Evolutionary conservation across 2,329 filamentous ascomycete genomes (phyloP).

Genomic region (Didymella arachidicola): DNA sequence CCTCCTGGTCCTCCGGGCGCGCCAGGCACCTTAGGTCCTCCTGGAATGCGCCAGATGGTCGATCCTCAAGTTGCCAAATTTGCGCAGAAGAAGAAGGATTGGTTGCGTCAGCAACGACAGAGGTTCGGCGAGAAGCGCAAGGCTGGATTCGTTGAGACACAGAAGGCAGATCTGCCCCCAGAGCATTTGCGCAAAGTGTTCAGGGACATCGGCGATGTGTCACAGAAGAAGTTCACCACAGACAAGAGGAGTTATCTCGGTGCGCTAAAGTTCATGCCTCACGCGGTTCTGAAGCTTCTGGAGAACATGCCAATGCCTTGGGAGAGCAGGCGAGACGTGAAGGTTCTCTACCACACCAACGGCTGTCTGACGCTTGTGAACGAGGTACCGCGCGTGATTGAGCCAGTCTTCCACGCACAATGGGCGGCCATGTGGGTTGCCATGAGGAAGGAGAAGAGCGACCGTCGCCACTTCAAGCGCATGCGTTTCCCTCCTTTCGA

Average conservation of each 20-base stretch:
- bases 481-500: slow-evolving; percentile 99
- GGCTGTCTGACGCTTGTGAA: slow-evolving; percentile 97
- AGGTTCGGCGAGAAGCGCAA: slow-evolving; percentile 97
- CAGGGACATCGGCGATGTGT: slow-evolving; percentile 97
- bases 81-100: slow-evolving; percentile 98
- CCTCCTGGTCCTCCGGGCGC: slow-evolving; percentile 59
- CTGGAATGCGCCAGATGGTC: slow-evolving; percentile 75
- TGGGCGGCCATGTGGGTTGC: slow-evolving; percentile 99
- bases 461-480: slow-evolving; percentile 93
- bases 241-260: slow-evolving; percentile 98
- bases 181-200: slow-evolving; percentile 99
- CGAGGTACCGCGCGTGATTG: slow-evolving; percentile 94
- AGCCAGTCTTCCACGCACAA: slow-evolving; percentile 96
- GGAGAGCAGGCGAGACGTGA: slow-evolving; percentile 95
- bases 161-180: slow-evolving; percentile 98
- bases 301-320: slow-evolving; percentile 99
- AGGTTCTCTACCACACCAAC: slow-evolving; percentile 98
- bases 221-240: slow-evolving; percentile 98
- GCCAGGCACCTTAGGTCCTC: slow-evolving; percentile 61
- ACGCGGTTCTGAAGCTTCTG: slow-evolving; percentile 93
- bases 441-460: slow-evolving; percentile 98
- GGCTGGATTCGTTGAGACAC: slow-evolving; percentile 94
- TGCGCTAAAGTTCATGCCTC: slow-evolving; percentile 98
- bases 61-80: slow-evolving; percentile 93
- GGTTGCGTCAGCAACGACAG: slow-evolving; percentile 88